These are phyloP conservation scores for Logfia minima DNA, from an alignment of 129 eudicot genomes.

Conservation along the genomic window DNA sequence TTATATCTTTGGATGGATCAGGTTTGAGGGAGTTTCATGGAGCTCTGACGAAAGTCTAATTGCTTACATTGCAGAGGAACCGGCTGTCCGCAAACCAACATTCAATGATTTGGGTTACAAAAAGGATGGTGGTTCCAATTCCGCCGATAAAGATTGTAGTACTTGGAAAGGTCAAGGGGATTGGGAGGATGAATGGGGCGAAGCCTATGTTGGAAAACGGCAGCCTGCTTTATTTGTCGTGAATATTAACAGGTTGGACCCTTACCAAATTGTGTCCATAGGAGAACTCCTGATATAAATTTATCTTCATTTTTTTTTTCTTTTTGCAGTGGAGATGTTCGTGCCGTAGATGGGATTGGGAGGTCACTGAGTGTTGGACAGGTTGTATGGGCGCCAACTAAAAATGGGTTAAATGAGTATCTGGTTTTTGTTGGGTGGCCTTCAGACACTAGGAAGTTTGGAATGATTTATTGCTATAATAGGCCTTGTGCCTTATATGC, in stretches of 20 bases:
- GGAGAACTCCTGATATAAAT: conserved; percentile 5
- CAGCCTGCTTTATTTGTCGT: conserved; percentile 85
- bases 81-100: conserved; percentile 58
- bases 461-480: conserved; percentile 84
- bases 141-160: conserved; percentile 68
- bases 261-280: conserved; percentile 19
- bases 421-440: conserved; percentile 98
- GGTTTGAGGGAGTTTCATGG: conserved; percentile 99
- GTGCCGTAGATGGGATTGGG: conserved; percentile 62
- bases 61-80: conserved; percentile 97
- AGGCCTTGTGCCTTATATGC: conserved; percentile 93
- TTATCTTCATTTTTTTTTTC: neutral
- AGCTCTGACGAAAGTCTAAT: conserved; percentile 76
- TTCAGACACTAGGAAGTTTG: conserved; percentile 70
- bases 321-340: conserved; percentile 84
- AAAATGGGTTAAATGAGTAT: conserved; percentile 49
- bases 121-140: conserved; percentile 44
- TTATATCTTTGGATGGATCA: conserved; percentile 28
- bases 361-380: conserved; percentile 87
- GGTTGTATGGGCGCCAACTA: conserved; percentile 87
- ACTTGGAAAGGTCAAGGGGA: conserved; percentile 98
- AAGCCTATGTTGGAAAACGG: conserved; percentile 80
- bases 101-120: conserved; percentile 66
- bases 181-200: conserved; percentile 99
- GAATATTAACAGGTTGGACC: conserved; percentile 54